phyloP scores from a whole-genome alignment of 805 yeast species.

The Torulaspora quercuum region DNA sequence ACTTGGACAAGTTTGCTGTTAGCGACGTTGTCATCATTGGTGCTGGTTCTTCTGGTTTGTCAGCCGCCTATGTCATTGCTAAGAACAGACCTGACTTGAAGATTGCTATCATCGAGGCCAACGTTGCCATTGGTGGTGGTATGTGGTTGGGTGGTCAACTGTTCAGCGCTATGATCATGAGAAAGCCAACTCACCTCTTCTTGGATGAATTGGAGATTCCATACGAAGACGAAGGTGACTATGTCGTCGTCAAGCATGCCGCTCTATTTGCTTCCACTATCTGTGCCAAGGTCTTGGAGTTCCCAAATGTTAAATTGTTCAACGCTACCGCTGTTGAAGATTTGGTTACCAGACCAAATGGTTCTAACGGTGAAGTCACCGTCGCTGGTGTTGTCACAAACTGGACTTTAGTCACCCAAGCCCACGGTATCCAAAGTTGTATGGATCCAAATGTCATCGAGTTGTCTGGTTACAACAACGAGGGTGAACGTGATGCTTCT shows the following conservation, averaged over 20 bases:
- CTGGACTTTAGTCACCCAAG: constrained; percentile 75
- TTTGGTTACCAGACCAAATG: constrained; percentile 65
- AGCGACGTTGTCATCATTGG: constrained; percentile 73
- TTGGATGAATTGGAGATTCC: constrained; percentile 60
- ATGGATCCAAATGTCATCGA: constrained; percentile 83
- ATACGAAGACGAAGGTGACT: constrained; percentile 77
- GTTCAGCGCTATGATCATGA: constrained; percentile 72
- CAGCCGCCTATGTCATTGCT: constrained; percentile 72
- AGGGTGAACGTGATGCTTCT: constrained; percentile 37
- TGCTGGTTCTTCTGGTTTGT: constrained; percentile 73
- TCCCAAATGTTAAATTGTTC: constrained; percentile 73
- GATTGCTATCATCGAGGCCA: constrained; percentile 69
- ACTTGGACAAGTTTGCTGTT: constrained; percentile 69
- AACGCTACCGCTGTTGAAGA: constrained; percentile 82
- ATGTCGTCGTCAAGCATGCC: constrained; percentile 76
- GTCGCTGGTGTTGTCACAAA: constrained; percentile 80
- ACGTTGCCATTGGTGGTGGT: constrained; percentile 79
- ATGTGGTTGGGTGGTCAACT: constrained; percentile 76
- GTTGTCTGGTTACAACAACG: constrained; percentile 38
- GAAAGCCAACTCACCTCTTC: constrained; percentile 74
- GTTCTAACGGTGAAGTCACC: constrained; percentile 51
- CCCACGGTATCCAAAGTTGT: constrained; percentile 73
- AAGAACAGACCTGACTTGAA: constrained; percentile 72
- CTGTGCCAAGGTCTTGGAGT: constrained; percentile 60
- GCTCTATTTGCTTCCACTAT: constrained; percentile 72